Evolutionary conservation across 768 basidiomycete genomes (phyloP), one percentile per base, ranked within the genome.

Genomic region (Stropharia rugosoannulata): DNA sequence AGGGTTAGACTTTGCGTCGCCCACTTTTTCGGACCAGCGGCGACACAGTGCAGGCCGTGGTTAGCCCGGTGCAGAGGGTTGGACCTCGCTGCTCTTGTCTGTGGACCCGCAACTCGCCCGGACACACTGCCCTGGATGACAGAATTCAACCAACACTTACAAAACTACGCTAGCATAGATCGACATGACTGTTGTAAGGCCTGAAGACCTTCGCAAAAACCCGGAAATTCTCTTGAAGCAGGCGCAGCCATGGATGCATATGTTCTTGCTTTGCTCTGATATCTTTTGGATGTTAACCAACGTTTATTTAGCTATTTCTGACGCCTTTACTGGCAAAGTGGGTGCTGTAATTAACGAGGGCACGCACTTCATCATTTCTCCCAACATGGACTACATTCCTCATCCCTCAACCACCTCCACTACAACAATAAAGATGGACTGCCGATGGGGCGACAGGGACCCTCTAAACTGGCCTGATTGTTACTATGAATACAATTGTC

Each of bases 371-470:
- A 48, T 59, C 27, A 47, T 51, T 19, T 53, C 43, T 1, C 57
- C 60, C 4, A 62, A 62, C 51, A 55, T 55, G 54, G 55, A 59
- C 4, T n/a, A 38, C 18, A 51, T 62, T 2, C 55, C 27, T 19
- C 38, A 36, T 4, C 60, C 58, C 3, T 41, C 57, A 2, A 22
- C 7, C 8, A 32, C n/a, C 11, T 3, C 38, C 16, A 32, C 13
- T 5, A 35, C 53, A 13, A 47, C 51, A 2, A 48, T 35, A 12
- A 52, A 47, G 47, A 19, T 10, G 9, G 50, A 59, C 18, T 16
- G 15, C n/a, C 38, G 57, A 38, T 36, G 43, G 15, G 58, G 48
- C 7, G 42, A 50, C 3, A 42, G 54, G 35, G 53, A 59, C 35
- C 43, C 32, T 6, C n/a, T 55, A 6, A 41, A 40, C 6, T 59